Evolutionary conservation across 331 rosid species (phyloP), one percentile per base, ranked within the genome.

Genomic region (Phaseolus coccineus): DNA sequence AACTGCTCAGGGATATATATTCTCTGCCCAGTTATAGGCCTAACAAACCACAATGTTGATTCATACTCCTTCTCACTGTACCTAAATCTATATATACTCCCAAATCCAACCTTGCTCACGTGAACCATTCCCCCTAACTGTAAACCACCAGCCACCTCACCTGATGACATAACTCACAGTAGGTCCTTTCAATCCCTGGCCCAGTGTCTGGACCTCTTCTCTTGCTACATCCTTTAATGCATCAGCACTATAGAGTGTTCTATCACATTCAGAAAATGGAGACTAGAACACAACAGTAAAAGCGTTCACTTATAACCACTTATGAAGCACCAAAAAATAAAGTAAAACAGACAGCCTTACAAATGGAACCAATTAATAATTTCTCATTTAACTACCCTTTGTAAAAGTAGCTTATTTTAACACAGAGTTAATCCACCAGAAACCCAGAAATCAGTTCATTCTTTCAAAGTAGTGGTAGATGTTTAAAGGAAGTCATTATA

Each of bases 101-200:
- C 30, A 30, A 14, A 59, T 28, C 27, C 47, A 4, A 19, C 35
- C 35, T 31, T 75, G 25, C 51, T 65, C 33, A 28, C 31, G 25
- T 19, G 62, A 62, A 11, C 53, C 62, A 62, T 76, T 62, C 63
- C 6, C 62, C 71, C 33, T 12, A 51, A 74, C 22, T 59, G 44
- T 37, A 47, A 61, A 25, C 62, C 71, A 46, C 24, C 71, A 16
- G 50, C 71, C 33, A 74, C 22, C 48, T 46, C 70, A 46, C 24
- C 53, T 44, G 44, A n/a, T 56, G 46, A 37, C 42, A 5, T 37
- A 47, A 56, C 67, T 37, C 53, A 30, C 30, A 11, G 48, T 10
- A 12, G 31, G 50, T 48, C 12, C 30, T 31, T 30, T 31, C 51
- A 46, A 1, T 24, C 5, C 11, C 8, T 19, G 28, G 50, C 13